Conservation (phyloP, 768 basidiomycete species). For the Holtermannia corniformis region DNA sequence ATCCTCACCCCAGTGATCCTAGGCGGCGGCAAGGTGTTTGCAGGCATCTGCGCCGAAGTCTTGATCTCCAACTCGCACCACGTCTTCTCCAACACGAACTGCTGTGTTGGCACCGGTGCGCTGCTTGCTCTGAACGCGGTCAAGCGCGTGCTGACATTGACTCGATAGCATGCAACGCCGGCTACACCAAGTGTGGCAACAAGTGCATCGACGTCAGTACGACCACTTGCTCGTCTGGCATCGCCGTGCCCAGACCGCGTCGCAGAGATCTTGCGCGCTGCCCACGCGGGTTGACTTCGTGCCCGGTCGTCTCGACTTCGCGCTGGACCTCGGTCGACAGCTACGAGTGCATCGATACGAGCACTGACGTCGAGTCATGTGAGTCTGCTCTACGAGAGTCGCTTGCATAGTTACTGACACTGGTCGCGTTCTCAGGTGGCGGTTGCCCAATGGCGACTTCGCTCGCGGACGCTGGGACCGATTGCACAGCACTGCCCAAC, state of each 20-base stretch:
- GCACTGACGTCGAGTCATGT: constrained; percentile 26
- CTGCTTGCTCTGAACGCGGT: not conserved
- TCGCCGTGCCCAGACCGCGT: not conserved
- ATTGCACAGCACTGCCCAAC: constrained; percentile 29
- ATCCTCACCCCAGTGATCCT: not conserved
- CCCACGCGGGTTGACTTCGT: not conserved
- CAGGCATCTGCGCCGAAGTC: not conserved
- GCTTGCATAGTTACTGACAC: not conserved
- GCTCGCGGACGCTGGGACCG: constrained; percentile 10
- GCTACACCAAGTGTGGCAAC: constrained; percentile 1
- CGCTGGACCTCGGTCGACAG: too few species aligned
- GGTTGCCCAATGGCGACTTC: constrained; percentile 20
- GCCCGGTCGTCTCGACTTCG: not conserved
- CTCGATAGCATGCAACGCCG: constrained; percentile 1
- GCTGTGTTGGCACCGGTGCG: too few species aligned
- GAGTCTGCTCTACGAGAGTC: not conserved
- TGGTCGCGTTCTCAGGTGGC: constrained; percentile 13
- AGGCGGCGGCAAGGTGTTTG: not conserved
- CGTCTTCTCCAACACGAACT: too few species aligned
- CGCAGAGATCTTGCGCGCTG: constrained; percentile 3
- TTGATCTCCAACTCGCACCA: constrained; percentile 8
- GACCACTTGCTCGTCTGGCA: constrained; percentile 3
- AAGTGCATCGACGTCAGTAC: not conserved
- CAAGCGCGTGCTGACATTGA: not conserved
- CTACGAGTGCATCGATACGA: constrained; percentile 28